phyloP scores from a whole-genome alignment of 345 rosid genomes.

The Brassica cretica region DNA sequence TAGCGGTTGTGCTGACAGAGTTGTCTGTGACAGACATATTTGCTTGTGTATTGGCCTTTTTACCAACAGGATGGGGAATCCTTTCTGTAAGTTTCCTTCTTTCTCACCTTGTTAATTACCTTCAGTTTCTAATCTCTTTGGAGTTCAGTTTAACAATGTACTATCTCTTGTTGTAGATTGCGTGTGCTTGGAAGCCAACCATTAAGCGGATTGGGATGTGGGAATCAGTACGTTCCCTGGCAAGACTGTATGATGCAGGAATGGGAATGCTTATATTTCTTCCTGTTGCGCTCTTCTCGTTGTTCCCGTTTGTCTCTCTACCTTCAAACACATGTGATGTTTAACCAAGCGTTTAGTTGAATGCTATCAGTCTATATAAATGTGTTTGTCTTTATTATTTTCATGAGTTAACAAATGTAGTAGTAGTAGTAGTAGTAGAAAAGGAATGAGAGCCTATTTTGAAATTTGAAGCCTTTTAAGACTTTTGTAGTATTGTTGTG shows the following conservation, averaged over 20 bases:
- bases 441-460: no score
- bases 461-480: not conserved
- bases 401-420: no score
- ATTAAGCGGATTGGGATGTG: slow-evolving; percentile 71
- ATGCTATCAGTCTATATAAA: no score
- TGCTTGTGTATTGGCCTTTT: slow-evolving; percentile 77
- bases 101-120: not conserved
- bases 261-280: slow-evolving; percentile 94
- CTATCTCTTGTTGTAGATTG: slow-evolving; percentile 57
- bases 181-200: slow-evolving; percentile 88
- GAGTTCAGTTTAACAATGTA: not conserved
- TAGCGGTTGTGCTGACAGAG: slow-evolving; percentile 50
- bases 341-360: slow-evolving; percentile 84
- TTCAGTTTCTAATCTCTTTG: not conserved
- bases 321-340: slow-evolving; percentile 96
- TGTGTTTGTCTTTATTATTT: no score
- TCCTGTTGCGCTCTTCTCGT: slow-evolving; percentile 73
- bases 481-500: not conserved
- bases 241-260: slow-evolving; percentile 79
- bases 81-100: slow-evolving; percentile 58
- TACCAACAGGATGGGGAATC: slow-evolving; percentile 97
- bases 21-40: slow-evolving; percentile 69
- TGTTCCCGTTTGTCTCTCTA: slow-evolving; percentile 86
- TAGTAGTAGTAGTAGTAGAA: no score
- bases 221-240: slow-evolving; percentile 83